Conservation (phyloP, 495 filamentous ascomycete species). For the Lichenothelia convexa region DNA sequence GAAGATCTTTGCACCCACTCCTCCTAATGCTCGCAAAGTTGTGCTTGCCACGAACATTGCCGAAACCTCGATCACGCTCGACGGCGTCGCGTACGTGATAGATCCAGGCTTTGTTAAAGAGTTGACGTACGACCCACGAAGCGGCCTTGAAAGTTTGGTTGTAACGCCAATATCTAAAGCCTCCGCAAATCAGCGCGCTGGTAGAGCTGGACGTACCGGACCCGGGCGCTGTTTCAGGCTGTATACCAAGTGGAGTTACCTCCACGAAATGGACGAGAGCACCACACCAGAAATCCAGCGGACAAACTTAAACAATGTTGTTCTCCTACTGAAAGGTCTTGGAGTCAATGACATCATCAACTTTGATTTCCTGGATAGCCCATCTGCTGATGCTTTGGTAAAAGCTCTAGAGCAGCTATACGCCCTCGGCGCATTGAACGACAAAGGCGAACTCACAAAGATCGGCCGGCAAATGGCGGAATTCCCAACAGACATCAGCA, state of each 20-base stretch:
- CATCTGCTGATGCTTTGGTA: slow-evolving; percentile 79
- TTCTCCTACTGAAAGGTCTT: slow-evolving; percentile 72
- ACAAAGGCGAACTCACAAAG: slow-evolving; percentile 78
- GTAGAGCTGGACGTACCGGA: slow-evolving; percentile 79
- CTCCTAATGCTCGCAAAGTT: slow-evolving; percentile 73
- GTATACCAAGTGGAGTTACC: slow-evolving; percentile 87
- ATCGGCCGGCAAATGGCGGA: slow-evolving; percentile 91
- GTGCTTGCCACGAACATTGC: slow-evolving; percentile 94
- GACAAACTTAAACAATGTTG: slow-evolving; percentile 67
- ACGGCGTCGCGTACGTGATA: slow-evolving; percentile 81
- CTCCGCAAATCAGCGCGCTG: slow-evolving; percentile 80
- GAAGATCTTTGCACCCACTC: slow-evolving; percentile 77
- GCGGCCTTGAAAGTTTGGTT: slow-evolving; percentile 80
- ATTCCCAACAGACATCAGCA: slow-evolving; percentile 87
- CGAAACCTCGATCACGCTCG: slow-evolving; percentile 87
- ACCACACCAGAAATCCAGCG: slow-evolving; percentile 91
- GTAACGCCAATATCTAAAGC: slow-evolving; percentile 89
- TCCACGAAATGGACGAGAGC: slow-evolving; percentile 84
- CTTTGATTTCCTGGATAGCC: slow-evolving; percentile 95
- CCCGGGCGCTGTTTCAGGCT: slow-evolving; percentile 91
- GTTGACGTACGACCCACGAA: slow-evolving; percentile 81
- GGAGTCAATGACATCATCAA: slow-evolving; percentile 88
- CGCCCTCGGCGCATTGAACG: slow-evolving; percentile 75
- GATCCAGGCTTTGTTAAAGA: slow-evolving; percentile 92
- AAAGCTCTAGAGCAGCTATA: slow-evolving; percentile 83